phyloP scores from a whole-genome alignment of 768 basidiomycete species.

The Lyophyllum atratum region DNA sequence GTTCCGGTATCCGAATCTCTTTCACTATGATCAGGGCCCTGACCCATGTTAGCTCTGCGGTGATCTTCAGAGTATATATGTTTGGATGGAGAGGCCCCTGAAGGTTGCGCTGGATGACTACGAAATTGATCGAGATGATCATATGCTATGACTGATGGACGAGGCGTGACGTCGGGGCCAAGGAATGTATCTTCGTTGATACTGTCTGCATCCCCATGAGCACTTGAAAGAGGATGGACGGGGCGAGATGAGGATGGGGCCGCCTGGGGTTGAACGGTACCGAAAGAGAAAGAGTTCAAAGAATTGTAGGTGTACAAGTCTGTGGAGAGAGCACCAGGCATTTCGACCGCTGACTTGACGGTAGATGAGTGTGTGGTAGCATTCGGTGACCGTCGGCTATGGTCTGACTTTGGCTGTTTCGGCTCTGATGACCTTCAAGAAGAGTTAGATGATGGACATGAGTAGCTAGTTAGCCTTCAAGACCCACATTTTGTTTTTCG shows the following conservation, averaged over 20 bases:
- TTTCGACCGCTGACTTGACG: constrained; percentile 2
- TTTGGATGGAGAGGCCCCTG: constrained; percentile 14
- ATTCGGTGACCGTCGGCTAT: constrained; percentile 6
- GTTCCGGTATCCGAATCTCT: constrained; percentile 42
- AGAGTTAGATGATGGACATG: background rate
- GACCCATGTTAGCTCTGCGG: constrained; percentile 7
- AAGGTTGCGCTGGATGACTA: constrained; percentile 34
- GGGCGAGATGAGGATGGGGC: constrained; percentile 29
- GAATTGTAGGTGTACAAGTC: constrained; percentile 45
- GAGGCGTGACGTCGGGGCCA: constrained; percentile 48
- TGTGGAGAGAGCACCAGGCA: constrained; percentile 10
- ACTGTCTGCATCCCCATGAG: constrained; percentile 32
- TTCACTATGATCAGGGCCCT: constrained; percentile 11
- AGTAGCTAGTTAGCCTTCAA: background rate
- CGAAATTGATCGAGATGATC: constrained; percentile 20
- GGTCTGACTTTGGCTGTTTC: constrained; percentile 11
- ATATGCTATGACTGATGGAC: constrained; percentile 47
- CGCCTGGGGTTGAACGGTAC: constrained; percentile 36
- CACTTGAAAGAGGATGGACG: constrained; percentile 38
- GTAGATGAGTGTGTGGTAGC: constrained; percentile 1
- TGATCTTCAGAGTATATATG: background rate
- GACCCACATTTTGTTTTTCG: constrained; percentile 10
- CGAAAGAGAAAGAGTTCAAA: constrained; percentile 50
- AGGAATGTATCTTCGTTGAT: constrained; percentile 35
- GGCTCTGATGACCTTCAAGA: constrained; percentile 13